These are phyloP conservation scores for Fagopyrum esculentum DNA, from an alignment of 148 eudicot genomes.

Conservation along the genomic window DNA sequence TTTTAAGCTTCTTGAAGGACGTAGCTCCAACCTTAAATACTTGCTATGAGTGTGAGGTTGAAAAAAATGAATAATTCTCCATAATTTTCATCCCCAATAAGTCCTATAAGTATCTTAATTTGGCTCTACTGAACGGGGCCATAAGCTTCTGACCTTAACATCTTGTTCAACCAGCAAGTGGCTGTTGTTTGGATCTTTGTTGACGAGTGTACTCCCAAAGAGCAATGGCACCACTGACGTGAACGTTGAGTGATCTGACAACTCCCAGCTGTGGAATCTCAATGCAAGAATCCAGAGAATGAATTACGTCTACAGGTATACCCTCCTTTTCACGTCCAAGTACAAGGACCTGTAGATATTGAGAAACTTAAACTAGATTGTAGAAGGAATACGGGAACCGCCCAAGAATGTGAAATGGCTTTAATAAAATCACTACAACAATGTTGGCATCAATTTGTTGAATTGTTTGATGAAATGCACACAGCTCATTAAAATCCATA, in stretches of 20 bases:
- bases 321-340: slow-evolving; percentile 98
- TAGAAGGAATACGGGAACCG: not conserved
- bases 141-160: not conserved
- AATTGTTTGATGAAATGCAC: not conserved
- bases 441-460: not conserved
- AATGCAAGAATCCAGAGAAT: slow-evolving; percentile 82
- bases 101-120: no score
- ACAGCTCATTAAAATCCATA: not conserved
- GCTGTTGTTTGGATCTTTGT: slow-evolving; percentile 46
- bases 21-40: not conserved
- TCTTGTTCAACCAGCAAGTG: not conserved
- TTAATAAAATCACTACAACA: not conserved
- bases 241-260: slow-evolving; percentile 96
- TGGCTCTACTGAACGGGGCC: no score
- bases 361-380: not conserved
- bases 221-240: slow-evolving; percentile 97
- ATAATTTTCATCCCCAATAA: no score
- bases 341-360: slow-evolving; percentile 67
- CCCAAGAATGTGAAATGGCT: not conserved
- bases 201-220: slow-evolving; percentile 99
- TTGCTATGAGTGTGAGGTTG: not conserved
- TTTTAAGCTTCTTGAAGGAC: not conserved
- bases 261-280: slow-evolving; percentile 97
- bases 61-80: no score
- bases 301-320: slow-evolving; percentile 93